Conservation (phyloP, 441 rosid species). For the Iberis amara region DNA sequence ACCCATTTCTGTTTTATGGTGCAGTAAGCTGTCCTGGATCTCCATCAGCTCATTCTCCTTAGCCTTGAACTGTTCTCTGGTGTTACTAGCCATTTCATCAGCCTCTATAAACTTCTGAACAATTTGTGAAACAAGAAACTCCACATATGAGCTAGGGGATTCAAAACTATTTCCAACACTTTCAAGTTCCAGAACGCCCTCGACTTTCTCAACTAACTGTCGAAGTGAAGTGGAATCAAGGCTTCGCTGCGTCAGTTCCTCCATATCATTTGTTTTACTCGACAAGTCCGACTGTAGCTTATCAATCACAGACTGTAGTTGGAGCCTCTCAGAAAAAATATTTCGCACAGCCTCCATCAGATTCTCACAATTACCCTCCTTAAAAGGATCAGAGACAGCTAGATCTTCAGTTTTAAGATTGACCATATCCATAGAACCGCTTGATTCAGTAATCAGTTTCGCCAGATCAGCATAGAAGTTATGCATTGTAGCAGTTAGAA, state of each 20-base stretch:
- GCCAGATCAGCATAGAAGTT: conserved; percentile 45
- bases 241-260: conserved; percentile 49
- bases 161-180: conserved; percentile 34
- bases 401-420: conserved; percentile 31
- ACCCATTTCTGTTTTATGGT: conserved; percentile 58
- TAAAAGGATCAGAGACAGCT: conserved; percentile 38
- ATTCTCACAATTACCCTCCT: conserved; percentile 40
- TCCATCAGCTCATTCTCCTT: conserved; percentile 50
- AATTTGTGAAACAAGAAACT: conserved; percentile 64
- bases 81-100: conserved; percentile 37
- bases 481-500: conserved; percentile 35
- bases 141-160: conserved; percentile 44
- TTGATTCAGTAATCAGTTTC: conserved; percentile 46
- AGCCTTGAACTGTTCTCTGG: conserved; percentile 44
- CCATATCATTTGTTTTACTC: conserved; percentile 45
- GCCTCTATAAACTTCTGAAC: conserved; percentile 49
- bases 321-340: conserved; percentile 54
- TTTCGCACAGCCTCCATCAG: conserved; percentile 50
- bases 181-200: conserved; percentile 55
- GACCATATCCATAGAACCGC: conserved; percentile 36
- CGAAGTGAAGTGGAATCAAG: conserved; percentile 48
- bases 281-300: conserved; percentile 56
- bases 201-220: conserved; percentile 53
- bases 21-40: conserved; percentile 53
- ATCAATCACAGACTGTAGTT: conserved; percentile 50